These are phyloP conservation scores for Albatrellus ellisii DNA, from an alignment of 768 basidiomycete species.

Conservation along the genomic window DNA sequence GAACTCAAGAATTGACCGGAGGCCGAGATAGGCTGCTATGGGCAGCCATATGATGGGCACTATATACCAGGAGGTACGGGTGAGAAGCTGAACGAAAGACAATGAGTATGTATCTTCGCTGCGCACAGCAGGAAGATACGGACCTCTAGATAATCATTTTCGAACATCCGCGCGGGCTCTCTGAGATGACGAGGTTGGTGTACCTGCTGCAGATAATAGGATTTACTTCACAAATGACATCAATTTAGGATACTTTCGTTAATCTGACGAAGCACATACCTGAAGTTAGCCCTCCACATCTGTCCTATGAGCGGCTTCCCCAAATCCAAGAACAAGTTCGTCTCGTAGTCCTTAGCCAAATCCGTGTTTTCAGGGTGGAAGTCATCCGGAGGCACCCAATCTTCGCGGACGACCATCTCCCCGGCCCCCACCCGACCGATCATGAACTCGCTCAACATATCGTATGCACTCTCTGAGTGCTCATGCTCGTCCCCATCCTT, in stretches of 20 bases:
- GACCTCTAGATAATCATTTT: constrained; percentile 70
- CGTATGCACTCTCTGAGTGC: constrained; percentile 85
- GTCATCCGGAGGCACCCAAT: constrained; percentile 84
- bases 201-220: constrained; percentile 91
- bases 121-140: too few relatives aligned
- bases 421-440: constrained; percentile 74
- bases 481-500: constrained; percentile 68
- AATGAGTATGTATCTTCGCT: too few relatives aligned
- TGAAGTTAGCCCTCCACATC: constrained; percentile 80
- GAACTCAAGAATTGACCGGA: constrained; percentile 78
- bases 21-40: constrained; percentile 65
- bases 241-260: neutral
- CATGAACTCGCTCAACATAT: constrained; percentile 79
- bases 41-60: constrained; percentile 90
- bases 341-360: constrained; percentile 64
- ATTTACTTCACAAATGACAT: constrained; percentile 45
- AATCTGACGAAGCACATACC: constrained; percentile 27
- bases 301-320: constrained; percentile 74
- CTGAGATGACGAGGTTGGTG: constrained; percentile 89
- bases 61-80: constrained; percentile 86
- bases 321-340: constrained; percentile 87
- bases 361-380: constrained; percentile 91
- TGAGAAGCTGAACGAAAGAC: constrained; percentile 57
- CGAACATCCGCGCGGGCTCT: constrained; percentile 81
- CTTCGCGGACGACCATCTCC: constrained; percentile 67